Evolutionary conservation across 805 yeast genomes (phyloP), one percentile per base, ranked within the genome.

Genomic region (Candida oleophila): DNA sequence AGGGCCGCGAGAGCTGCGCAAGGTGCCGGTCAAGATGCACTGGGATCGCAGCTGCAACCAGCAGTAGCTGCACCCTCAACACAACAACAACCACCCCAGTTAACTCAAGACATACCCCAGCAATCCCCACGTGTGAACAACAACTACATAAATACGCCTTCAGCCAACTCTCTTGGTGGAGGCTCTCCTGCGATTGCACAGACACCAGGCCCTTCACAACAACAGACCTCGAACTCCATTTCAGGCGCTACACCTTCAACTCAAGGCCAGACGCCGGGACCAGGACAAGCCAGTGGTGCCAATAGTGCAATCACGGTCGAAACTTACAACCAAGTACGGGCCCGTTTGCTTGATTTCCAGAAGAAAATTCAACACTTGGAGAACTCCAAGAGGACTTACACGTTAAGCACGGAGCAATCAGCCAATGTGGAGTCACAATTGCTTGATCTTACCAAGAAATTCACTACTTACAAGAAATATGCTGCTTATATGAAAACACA

Each of bases 291-390:
- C 3, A 30, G 25, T 7, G 37, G 37, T 16, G 9, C 39, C 4
- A 35, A 42, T 22, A 59, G 50, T 38, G 56, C 60, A 1, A 64
- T 64, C 7, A 67, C 74, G 1, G 57, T 67, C 15, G 76, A 73
- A 45, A 59, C 65, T 30, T 73, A 69, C 58, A 70, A 70, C 47
- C 71, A 67, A 42, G 70, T 82, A 16, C 69, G 76, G 50, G 67
- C 70, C 9, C 63, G 77, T 37, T 66, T 82, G 9, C 74, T 68
- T 37, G 81, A 76, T 47, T 74, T 78, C 48, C 77, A 75, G 46
- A 68, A 73, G 35, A 78, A 75, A 46, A 64, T 82, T 50, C 74
- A 73, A 14, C 67, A 73, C n/a, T 68, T 82, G 39, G 80, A 77
- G 45, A 71, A 72, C 5, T 71, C 75, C 34, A 78, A 77, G 49